These are phyloP conservation scores for Rhizoctonia solani DNA, from an alignment of 1,284 basidiomycete genomes.

Conservation along the genomic window DNA sequence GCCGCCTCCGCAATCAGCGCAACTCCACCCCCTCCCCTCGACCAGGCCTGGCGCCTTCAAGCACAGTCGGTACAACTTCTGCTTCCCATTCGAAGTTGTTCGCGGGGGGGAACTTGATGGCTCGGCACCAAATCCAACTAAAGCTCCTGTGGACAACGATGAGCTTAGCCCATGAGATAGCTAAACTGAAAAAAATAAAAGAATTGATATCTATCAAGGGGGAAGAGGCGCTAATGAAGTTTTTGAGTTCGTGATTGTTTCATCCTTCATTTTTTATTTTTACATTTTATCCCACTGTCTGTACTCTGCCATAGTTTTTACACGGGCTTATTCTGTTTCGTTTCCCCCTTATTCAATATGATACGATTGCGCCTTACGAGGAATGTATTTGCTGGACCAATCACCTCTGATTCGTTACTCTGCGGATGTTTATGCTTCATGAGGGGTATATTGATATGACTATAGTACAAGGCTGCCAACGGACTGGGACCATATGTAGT, in stretches of 20 bases:
- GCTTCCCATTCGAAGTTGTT: not conserved
- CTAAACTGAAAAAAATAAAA: constrained; percentile 36
- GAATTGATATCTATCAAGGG: constrained; percentile 37
- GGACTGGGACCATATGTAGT: not conserved
- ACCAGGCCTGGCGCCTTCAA: not conserved
- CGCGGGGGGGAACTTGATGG: not conserved
- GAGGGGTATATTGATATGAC: constrained; percentile 30
- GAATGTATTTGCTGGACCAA: not conserved
- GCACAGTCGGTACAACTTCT: not conserved
- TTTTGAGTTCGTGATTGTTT: constrained; percentile 34
- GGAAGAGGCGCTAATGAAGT: constrained; percentile 37
- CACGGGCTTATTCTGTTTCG: not conserved
- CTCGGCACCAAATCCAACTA: not conserved
- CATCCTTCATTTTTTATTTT: constrained; percentile 4
- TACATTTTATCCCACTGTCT: constrained; percentile 7
- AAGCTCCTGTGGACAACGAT: not conserved
- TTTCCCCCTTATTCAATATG: constrained; percentile 8
- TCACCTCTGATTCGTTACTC: not conserved
- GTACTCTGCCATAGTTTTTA: not conserved
- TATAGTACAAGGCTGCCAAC: constrained; percentile 29
- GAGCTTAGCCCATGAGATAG: constrained; percentile 33
- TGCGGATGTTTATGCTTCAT: constrained; percentile 17
- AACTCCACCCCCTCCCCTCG: not conserved
- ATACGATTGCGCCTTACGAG: not conserved
- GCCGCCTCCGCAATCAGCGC: not conserved